Evolutionary conservation across 805 yeast species (phyloP).

Genomic region (Metschnikowia arizonensis): DNA sequence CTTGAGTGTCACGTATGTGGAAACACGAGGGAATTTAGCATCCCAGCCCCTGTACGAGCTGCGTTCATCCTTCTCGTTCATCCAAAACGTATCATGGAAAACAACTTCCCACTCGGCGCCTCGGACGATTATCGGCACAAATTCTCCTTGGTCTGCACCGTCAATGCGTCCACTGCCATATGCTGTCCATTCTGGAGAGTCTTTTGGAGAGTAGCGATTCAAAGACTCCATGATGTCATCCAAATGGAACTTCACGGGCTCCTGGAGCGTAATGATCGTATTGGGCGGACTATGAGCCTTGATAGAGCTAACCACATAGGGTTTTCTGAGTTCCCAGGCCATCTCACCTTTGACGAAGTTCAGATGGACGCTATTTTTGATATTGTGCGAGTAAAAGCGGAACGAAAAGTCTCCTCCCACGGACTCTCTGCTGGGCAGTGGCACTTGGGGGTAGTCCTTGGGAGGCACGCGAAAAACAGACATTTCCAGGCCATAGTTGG

Average conservation of each 20-base stretch:
- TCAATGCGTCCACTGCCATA: slow-evolving; percentile 19
- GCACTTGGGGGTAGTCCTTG: slow-evolving; percentile 13
- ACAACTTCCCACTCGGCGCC: slow-evolving; percentile 17
- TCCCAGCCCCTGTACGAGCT: slow-evolving; percentile 18
- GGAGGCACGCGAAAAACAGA: background rate
- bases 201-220: slow-evolving; percentile 8
- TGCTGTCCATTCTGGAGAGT: slow-evolving; percentile 14
- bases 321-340: slow-evolving; percentile 24
- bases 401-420: slow-evolving; percentile 19
- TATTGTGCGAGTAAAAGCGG: slow-evolving; percentile 35
- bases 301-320: slow-evolving; percentile 16
- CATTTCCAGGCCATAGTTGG: background rate
- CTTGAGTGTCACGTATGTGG: slow-evolving; percentile 18
- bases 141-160: slow-evolving; percentile 18
- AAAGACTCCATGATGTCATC: slow-evolving; percentile 16
- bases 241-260: slow-evolving; percentile 17
- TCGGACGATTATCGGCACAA: slow-evolving; percentile 19
- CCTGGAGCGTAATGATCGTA: slow-evolving; percentile 19
- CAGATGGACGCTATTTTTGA: slow-evolving; percentile 29
- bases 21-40: slow-evolving; percentile 19
- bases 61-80: slow-evolving; percentile 13
- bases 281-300: slow-evolving; percentile 20
- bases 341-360: slow-evolving; percentile 24
- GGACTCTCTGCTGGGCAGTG: slow-evolving; percentile 12
- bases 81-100: slow-evolving; percentile 18